Evolutionary conservation across 2,329 filamentous ascomycete genomes (phyloP).

Genomic region (Beauveria rudraprayagi): DNA sequence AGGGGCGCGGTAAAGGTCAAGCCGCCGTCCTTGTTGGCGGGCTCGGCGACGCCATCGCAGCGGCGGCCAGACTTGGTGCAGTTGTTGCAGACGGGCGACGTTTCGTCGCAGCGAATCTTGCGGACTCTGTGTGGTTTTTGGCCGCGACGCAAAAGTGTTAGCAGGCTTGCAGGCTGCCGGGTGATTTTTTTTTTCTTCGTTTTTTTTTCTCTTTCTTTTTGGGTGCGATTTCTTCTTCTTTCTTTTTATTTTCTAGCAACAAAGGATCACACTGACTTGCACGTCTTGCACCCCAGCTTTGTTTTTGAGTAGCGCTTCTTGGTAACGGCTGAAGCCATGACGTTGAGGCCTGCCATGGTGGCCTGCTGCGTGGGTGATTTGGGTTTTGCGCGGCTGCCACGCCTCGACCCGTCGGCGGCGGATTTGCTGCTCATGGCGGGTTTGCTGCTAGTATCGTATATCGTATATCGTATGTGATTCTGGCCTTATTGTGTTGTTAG

Average conservation of each 20-base stretch:
- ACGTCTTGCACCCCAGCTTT: slow-evolving; percentile 12
- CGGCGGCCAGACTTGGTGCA: slow-evolving; percentile 13
- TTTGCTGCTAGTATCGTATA: not conserved
- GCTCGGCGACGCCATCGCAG: slow-evolving; percentile 14
- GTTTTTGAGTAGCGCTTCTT: slow-evolving; percentile 12
- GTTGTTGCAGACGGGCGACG: slow-evolving; percentile 14
- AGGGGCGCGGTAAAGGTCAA: slow-evolving; percentile 17
- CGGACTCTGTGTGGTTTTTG: slow-evolving; percentile 11
- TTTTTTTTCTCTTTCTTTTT: no score
- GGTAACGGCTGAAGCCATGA: not conserved
- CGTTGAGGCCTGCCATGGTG: not conserved
- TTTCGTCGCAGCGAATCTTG: slow-evolving; percentile 16
- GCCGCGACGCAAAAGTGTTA: not conserved
- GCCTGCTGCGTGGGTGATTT: not conserved
- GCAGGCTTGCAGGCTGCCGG: not conserved
- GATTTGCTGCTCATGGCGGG: not conserved
- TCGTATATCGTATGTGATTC: not conserved
- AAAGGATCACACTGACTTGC: slow-evolving; percentile 9
- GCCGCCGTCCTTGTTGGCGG: slow-evolving; percentile 4
- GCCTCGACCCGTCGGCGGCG: not conserved
- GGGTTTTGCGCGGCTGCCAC: not conserved
- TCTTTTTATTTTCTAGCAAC: not conserved
- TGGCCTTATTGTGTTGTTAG: not conserved
- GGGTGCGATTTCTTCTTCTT: not conserved
- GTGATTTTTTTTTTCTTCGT: not conserved